These are phyloP conservation scores for Leccinum solheimii DNA, from an alignment of 1,284 basidiomycete species.

Conservation along the genomic window DNA sequence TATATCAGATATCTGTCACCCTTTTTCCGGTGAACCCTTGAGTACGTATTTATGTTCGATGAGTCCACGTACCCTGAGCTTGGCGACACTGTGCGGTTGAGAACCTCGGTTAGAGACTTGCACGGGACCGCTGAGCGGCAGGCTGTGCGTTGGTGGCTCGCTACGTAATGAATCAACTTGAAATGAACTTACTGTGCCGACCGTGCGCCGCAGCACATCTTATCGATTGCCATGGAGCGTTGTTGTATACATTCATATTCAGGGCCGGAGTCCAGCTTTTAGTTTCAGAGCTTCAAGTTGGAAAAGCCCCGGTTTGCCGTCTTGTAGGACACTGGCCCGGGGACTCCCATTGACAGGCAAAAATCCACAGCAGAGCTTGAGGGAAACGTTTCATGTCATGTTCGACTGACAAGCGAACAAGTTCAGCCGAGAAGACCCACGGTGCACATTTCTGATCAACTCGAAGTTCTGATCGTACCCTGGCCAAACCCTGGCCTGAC, in stretches of 20 bases:
- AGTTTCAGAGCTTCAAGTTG: neutral
- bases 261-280: neutral
- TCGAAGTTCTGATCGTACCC: neutral
- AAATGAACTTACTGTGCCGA: neutral
- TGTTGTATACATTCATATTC: neutral
- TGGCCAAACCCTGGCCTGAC: neutral
- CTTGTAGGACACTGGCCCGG: neutral
- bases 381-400: neutral
- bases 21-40: neutral
- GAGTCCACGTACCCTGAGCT: neutral
- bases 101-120: neutral
- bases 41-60: neutral
- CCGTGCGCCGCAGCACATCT: neutral
- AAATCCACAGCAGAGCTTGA: neutral
- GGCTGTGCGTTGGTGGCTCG: conserved; percentile 1
- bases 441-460: neutral
- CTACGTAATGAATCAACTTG: neutral
- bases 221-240: neutral
- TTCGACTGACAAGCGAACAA: neutral
- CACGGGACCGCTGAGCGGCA: neutral
- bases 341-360: neutral
- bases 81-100: neutral
- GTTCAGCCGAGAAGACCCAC: neutral
- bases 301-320: neutral
- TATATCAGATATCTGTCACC: neutral